Evolutionary conservation across 2,329 filamentous ascomycete species (phyloP), one percentile per base, ranked within the genome.

Genomic region (Fusarium fracticaudum): DNA sequence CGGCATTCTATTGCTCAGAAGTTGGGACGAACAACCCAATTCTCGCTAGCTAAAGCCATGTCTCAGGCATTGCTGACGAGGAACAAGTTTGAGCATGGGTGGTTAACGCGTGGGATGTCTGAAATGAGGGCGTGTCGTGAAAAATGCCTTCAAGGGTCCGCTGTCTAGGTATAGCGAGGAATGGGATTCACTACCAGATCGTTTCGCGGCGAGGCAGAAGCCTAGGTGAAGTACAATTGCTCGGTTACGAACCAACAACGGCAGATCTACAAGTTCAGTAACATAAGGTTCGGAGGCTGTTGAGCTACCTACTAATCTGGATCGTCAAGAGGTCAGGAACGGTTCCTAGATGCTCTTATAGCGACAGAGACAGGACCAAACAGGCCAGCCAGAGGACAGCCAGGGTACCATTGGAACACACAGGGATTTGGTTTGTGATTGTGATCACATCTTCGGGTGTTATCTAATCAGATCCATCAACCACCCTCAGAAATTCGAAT

Each of bases 391-490:
- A 41, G 40, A 64, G 26, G 35, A 31, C 18, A 55, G 38, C 53
- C 64, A 57, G 65, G 66, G 58, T 55, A 51, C 41, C 29, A 59
- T 67, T 63, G 54, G 35, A 55, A 31, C 40, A 44, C 17, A 31
- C 55, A 61, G 41, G 54, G 50, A 51, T 35, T 35, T 31, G 47
- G 44, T 20, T n/a, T 60, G n/a, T 44, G 38, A 51, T 45, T 59
- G 41, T 38, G 55, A 44, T 61, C 44, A 40, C 58, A 58, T 65
- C 26, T 41, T 65, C 47, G 35, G 40, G 8, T 14, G 50, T 72
- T 78, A 78, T 78, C 76, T 78, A 78, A 78, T 78, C 76, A 78
- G 75, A 78, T 78, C 60, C 60, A 74, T 76, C 65, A 68, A 69
- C 57, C 58, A 66, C 74, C 54, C 71, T 40, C 35, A 55, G 22